phyloP scores from a whole-genome alignment of 768 basidiomycete species.

The Saitozyma podzolica region DNA sequence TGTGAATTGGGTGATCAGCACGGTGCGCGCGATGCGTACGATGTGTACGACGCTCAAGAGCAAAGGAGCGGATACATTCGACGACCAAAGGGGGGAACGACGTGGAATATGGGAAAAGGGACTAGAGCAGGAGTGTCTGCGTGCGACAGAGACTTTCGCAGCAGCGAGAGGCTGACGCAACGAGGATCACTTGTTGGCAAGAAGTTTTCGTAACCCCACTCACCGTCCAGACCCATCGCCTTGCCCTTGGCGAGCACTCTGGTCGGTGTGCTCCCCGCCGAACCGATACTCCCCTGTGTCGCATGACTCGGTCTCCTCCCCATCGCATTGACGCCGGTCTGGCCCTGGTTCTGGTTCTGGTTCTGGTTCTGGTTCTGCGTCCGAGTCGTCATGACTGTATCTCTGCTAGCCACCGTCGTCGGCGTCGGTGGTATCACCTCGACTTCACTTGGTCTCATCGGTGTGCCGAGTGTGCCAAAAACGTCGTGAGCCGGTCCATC shows the following conservation, averaged over 20 bases:
- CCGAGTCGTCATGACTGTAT: background rate
- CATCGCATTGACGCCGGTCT: background rate
- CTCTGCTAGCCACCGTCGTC: slow-evolving; percentile 9
- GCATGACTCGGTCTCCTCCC: slow-evolving; percentile 6
- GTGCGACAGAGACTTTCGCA: too few species aligned
- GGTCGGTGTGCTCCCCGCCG: slow-evolving; percentile 12
- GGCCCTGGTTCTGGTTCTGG: background rate
- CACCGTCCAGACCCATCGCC: slow-evolving; percentile 26
- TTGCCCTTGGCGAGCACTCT: slow-evolving; percentile 1
- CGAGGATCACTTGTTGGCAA: background rate
- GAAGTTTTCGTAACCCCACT: slow-evolving; percentile 5
- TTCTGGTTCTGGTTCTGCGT: background rate
- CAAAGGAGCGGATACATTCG: too few species aligned
- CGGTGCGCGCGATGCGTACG: background rate
- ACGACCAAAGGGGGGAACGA: too few species aligned
- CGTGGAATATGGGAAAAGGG: too few species aligned
- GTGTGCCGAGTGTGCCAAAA: too few species aligned
- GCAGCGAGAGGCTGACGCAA: too few species aligned
- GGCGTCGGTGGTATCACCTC: slow-evolving; percentile 16
- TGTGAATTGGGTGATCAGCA: slow-evolving; percentile 10
- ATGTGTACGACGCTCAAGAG: too few species aligned
- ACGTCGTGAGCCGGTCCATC: too few species aligned
- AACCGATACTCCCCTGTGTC: slow-evolving; percentile 6
- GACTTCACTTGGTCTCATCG: background rate
- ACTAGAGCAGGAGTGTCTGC: too few species aligned